These are phyloP conservation scores for Ceratobasidium sp. DNA, from an alignment of 1,284 basidiomycete species.

Conservation along the genomic window DNA sequence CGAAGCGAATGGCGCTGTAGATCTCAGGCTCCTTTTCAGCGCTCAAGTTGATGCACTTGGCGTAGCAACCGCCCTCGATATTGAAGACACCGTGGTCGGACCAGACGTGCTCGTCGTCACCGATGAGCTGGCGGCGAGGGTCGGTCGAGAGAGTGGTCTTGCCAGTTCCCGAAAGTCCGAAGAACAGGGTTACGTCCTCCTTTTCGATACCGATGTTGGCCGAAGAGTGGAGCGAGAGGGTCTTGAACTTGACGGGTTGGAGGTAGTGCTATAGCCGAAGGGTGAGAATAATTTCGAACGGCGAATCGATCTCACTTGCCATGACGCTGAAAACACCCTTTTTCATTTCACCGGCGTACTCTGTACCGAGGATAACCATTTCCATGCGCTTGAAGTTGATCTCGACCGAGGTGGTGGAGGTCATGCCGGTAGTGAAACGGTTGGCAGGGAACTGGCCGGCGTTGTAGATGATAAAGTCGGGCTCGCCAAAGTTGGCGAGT, in stretches of 20 bases:
- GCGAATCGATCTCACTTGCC: conserved; percentile 59
- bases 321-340: conserved; percentile 99
- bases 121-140: conserved; percentile 89
- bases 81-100: conserved; percentile 98
- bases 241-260: conserved; percentile 98
- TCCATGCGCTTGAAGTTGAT: conserved; percentile 99
- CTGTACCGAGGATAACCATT: conserved; percentile 99
- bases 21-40: conserved; percentile 98
- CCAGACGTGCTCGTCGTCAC: conserved; percentile 99
- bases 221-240: conserved; percentile 98
- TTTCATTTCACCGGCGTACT: conserved; percentile 99
- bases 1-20: conserved; percentile 93
- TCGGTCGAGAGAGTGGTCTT: conserved; percentile 98
- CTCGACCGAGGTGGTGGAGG: conserved; percentile 97
- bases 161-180: conserved; percentile 97
- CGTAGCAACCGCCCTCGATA: conserved; percentile 99
- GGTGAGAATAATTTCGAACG: conserved; percentile 1
- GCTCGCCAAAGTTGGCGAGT: conserved; percentile 94
- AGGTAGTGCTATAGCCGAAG: conserved; percentile 81
- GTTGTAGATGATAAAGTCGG: conserved; percentile 99
- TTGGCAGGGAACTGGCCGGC: conserved; percentile 99
- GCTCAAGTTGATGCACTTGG: conserved; percentile 97
- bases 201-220: conserved; percentile 93
- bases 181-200: conserved; percentile 97
- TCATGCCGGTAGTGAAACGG: conserved; percentile 99